Percentiles rank a stretch among this genome's conserved stretches.
Conservation (phyloP, 2,329 filamentous ascomycete genomes). For the Penicillium sp. region DNA sequence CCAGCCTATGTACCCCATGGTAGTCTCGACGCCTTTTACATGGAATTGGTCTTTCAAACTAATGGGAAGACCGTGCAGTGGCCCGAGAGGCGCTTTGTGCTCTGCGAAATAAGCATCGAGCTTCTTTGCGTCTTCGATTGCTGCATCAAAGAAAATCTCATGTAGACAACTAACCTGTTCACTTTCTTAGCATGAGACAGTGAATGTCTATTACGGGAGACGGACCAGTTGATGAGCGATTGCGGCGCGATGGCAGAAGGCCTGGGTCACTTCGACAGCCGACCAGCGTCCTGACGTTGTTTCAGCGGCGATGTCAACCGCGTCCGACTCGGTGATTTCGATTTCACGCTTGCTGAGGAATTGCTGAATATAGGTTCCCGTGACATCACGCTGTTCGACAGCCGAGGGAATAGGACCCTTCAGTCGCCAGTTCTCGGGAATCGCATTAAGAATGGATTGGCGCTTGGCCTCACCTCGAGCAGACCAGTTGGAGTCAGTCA, state of each 20-base stretch:
- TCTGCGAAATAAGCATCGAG: slow-evolving; percentile 49
- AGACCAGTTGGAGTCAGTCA: slow-evolving; percentile 47
- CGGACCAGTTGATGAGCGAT: slow-evolving; percentile 59
- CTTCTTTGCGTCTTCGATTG: slow-evolving; percentile 48
- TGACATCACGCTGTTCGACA: slow-evolving; percentile 56
- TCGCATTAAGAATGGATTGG: slow-evolving; percentile 52
- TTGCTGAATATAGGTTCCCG: slow-evolving; percentile 55
- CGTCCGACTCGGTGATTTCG: slow-evolving; percentile 61
- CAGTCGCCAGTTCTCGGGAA: slow-evolving; percentile 58
- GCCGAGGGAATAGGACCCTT: slow-evolving; percentile 46
- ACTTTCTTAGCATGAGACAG: neutral
- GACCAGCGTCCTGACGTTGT: slow-evolving; percentile 56
- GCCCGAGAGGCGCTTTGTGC: slow-evolving; percentile 51
- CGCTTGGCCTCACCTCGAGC: slow-evolving; percentile 52
- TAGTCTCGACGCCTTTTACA: slow-evolving; percentile 52
- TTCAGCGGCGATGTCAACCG: slow-evolving; percentile 55
- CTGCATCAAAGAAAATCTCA: slow-evolving; percentile 55
- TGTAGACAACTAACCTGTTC: slow-evolving; percentile 49
- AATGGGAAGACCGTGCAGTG: slow-evolving; percentile 62
- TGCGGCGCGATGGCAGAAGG: slow-evolving; percentile 57
- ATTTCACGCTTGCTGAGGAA: slow-evolving; percentile 55
- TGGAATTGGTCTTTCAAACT: slow-evolving; percentile 53
- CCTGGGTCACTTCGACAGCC: slow-evolving; percentile 54
- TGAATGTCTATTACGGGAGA: neutral
- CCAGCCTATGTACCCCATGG: slow-evolving; percentile 66